Percentiles rank a stretch among this genome's conserved stretches.
phyloP scores from a whole-genome alignment of 768 basidiomycete genomes.

The Podaxis sp. region DNA sequence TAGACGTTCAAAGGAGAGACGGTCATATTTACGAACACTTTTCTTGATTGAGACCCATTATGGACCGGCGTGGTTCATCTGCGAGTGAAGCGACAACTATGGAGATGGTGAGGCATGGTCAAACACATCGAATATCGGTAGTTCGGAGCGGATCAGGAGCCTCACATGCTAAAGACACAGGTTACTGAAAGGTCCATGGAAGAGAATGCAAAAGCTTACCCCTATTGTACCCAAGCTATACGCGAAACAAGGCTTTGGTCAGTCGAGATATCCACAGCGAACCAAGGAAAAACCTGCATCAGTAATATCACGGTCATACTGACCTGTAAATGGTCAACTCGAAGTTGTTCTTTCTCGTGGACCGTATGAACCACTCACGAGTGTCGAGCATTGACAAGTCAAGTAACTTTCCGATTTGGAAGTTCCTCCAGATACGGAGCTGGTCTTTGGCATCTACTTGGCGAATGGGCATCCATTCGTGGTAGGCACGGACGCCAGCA shows the following conservation, averaged over 20 bases:
- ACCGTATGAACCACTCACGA: conserved; percentile 31
- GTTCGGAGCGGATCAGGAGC: too few species aligned
- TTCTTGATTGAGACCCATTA: not conserved
- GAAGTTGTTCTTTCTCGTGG: not conserved
- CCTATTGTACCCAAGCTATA: conserved; percentile 50
- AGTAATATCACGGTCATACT: conserved; percentile 57
- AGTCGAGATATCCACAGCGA: not conserved
- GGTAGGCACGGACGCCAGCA: conserved; percentile 57
- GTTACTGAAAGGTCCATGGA: not conserved
- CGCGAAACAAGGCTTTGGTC: not conserved
- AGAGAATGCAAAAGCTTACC: conserved; percentile 25
- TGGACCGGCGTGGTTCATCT: not conserved
- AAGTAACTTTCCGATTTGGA: conserved; percentile 60
- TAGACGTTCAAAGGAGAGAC: not conserved
- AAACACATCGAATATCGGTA: not conserved
- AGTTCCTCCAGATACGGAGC: conserved; percentile 62
- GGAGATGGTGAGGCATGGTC: not conserved
- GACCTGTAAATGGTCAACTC: conserved; percentile 27
- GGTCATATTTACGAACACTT: not conserved
- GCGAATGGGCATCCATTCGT: conserved; percentile 65
- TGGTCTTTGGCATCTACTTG: conserved; percentile 54
- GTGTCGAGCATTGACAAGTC: conserved; percentile 66
- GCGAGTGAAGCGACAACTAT: not conserved
- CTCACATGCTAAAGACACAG: not conserved
- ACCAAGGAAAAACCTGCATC: conserved; percentile 36